Percentiles rank a stretch among this genome's conserved stretches.
These are phyloP conservation scores for Capsicum rhomboideum DNA, from an alignment of 257 asterid species.

Conservation along the genomic window DNA sequence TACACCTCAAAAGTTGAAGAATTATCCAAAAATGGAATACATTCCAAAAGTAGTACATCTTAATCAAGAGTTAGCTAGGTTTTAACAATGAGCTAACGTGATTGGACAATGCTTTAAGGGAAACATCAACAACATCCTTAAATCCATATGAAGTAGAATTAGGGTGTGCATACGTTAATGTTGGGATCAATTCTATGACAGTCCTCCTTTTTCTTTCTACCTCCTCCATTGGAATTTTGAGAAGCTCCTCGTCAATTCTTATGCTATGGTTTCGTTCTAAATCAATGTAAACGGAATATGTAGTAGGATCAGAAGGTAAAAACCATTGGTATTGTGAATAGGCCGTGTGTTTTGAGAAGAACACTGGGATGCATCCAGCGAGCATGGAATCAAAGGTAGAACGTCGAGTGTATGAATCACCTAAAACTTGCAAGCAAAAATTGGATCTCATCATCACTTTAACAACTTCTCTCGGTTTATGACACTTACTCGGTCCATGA, in stretches of 20 bases:
- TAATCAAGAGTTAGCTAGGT: neutral
- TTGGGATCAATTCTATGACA: neutral
- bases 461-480: neutral
- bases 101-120: neutral
- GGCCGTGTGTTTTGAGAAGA: neutral
- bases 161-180: neutral
- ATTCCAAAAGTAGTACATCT: neutral
- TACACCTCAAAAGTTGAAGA: neutral
- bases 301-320: conserved; percentile 1
- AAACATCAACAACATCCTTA: neutral
- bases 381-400: neutral
- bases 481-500: neutral
- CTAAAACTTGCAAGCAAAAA: conserved; percentile 4
- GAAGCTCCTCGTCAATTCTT: neutral
- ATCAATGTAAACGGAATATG: conserved; percentile 1
- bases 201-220: neutral
- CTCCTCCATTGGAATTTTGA: neutral
- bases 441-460: neutral
- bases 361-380: neutral
- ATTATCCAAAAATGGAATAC: neutral
- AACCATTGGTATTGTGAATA: conserved; percentile 5
- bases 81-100: neutral
- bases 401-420: conserved; percentile 1
- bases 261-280: neutral
- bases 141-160: conserved; percentile 4